A percentile compares a stretch with the other conserved stretches of the same genome.
Conservation (phyloP, 495 filamentous ascomycete species). For the Annulohypoxylon stygium region DNA sequence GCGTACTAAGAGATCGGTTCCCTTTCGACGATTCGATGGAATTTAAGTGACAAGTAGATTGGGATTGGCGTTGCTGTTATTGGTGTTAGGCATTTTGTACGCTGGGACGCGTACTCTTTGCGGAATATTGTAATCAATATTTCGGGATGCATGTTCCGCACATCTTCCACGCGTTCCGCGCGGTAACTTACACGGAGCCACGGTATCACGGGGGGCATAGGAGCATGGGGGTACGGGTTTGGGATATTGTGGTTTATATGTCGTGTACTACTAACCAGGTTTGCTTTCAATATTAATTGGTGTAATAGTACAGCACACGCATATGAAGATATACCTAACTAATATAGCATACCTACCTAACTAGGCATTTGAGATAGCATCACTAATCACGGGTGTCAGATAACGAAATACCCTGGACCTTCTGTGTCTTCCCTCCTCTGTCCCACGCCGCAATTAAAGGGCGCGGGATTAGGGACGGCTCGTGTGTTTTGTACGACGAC, state of each 20-base stretch:
- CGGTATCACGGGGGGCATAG: not conserved
- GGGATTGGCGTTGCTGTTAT: not conserved
- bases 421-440: not conserved
- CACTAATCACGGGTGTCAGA: not conserved
- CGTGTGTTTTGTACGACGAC: constrained; percentile 3
- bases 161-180: not conserved
- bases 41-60: constrained; percentile 33
- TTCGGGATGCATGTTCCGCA: constrained; percentile 1
- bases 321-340: constrained; percentile 2
- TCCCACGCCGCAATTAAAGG: constrained; percentile 22
- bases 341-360: not conserved
- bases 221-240: not conserved
- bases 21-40: constrained; percentile 43
- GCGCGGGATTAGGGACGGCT: not conserved
- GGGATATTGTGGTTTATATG: not conserved
- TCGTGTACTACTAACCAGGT: constrained; percentile 2
- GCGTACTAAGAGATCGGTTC: constrained; percentile 37
- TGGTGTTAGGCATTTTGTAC: not conserved
- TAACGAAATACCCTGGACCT: not conserved
- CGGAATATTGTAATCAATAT: not conserved
- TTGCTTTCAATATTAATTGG: constrained; percentile 7
- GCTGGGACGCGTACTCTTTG: not conserved
- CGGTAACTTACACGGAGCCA: not conserved
- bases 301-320: not conserved
- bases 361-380: not conserved